phyloP scores from a whole-genome alignment of 2,329 filamentous ascomycete genomes.

The Biscogniauxia mediterranea region DNA sequence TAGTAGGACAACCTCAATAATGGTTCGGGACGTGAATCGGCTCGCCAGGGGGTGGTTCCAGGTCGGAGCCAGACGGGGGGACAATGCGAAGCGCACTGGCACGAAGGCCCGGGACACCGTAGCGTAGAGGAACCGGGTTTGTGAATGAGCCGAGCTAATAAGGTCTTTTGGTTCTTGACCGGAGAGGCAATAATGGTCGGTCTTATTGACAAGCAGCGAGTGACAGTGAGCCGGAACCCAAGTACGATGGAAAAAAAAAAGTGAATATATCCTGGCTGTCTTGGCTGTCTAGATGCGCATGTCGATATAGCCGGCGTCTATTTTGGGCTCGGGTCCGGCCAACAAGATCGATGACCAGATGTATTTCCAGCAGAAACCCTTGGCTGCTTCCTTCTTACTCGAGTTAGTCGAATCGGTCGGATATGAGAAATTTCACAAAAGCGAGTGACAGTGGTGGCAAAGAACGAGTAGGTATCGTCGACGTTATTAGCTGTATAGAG shows the following conservation, averaged over 20 bases:
- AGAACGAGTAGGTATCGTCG: background rate
- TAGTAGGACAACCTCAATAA: slow-evolving; percentile 13
- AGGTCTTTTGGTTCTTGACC: slow-evolving; percentile 17
- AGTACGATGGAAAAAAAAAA: slow-evolving; percentile 16
- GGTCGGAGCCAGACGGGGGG: slow-evolving; percentile 12
- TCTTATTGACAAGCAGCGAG: slow-evolving; percentile 17
- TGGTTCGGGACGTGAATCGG: slow-evolving; percentile 11
- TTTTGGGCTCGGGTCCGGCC: slow-evolving; percentile 15
- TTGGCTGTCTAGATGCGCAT: slow-evolving; percentile 23
- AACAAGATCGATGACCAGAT: slow-evolving; percentile 2
- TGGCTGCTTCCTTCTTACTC: background rate
- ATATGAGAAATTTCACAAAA: background rate
- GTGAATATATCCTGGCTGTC: slow-evolving; percentile 23
- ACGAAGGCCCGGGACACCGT: slow-evolving; percentile 31
- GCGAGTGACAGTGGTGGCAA: background rate
- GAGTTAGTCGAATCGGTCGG: background rate
- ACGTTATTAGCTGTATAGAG: background rate
- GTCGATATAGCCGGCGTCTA: slow-evolving; percentile 27
- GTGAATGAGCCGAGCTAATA: slow-evolving; percentile 24
- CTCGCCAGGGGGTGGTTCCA: slow-evolving; percentile 4
- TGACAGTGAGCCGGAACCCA: slow-evolving; percentile 11
- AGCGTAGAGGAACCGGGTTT: slow-evolving; percentile 22
- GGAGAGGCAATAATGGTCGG: slow-evolving; percentile 12
- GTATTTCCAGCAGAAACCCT: background rate
- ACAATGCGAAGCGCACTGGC: slow-evolving; percentile 18